Percentiles rank a stretch among this genome's conserved stretches.
phyloP scores from a whole-genome alignment of 108 stramenopile species.

The Hondaea fermentalgiana region DNA sequence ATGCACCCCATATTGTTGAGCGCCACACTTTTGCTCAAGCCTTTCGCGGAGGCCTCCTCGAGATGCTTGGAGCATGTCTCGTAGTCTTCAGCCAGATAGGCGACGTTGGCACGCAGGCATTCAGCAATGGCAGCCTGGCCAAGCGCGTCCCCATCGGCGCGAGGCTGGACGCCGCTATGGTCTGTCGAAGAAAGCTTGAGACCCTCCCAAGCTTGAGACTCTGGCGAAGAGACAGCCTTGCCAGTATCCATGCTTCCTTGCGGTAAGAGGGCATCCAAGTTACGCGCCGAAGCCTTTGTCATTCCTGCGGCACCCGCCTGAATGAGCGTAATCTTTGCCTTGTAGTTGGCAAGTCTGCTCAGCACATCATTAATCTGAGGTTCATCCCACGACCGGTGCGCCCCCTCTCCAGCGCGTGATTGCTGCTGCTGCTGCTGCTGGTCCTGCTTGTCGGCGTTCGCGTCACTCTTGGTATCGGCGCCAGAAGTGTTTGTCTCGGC shows the following conservation, averaged over 20 bases:
- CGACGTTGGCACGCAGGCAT: background rate
- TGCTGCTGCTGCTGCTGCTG: too few species aligned
- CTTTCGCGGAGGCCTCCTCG: background rate
- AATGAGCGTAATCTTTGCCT: background rate
- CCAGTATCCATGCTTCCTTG: background rate
- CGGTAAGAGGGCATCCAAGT: background rate
- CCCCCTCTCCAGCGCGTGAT: background rate
- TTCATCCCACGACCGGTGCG: background rate
- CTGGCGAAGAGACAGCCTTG: background rate
- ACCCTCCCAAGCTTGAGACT: background rate
- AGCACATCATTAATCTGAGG: background rate
- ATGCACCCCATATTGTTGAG: background rate
- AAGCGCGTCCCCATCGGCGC: background rate
- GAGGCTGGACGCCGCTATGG: background rate
- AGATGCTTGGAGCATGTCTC: background rate
- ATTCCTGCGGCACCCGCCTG: background rate
- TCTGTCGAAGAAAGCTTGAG: background rate
- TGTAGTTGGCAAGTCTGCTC: background rate
- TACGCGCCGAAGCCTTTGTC: background rate
- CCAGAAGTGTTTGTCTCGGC: background rate
- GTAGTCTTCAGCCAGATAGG: background rate
- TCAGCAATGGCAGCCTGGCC: background rate
- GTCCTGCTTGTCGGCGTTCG: background rate
- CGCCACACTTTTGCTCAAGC: background rate
- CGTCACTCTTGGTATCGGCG: background rate